These are phyloP conservation scores for Suhomyces coccinellae DNA, from an alignment of 1,139 yeast species.

Conservation along the genomic window DNA sequence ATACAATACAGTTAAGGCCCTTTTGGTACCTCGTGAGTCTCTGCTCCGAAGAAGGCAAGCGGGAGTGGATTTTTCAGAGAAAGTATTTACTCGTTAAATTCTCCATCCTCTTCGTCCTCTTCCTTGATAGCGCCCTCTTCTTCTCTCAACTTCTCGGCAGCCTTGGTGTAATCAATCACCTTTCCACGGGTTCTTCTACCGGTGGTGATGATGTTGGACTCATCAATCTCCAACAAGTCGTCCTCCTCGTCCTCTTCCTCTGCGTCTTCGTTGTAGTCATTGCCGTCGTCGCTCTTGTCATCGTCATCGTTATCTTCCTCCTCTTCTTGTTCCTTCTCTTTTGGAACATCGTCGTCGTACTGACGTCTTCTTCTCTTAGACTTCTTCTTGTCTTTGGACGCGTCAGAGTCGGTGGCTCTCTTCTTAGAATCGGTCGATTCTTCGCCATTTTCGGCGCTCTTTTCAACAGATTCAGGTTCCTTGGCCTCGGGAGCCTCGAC, in stretches of 20 bases:
- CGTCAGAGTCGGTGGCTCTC: constrained; percentile 26
- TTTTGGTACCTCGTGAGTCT: too few relatives aligned
- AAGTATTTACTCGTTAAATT: constrained; percentile 16
- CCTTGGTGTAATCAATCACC: constrained; percentile 81
- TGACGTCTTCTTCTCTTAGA: constrained; percentile 42
- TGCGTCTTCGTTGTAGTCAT: constrained; percentile 21
- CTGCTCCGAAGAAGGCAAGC: too few relatives aligned
- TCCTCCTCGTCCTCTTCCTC: constrained; percentile 69
- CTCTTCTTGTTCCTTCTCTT: constrained; percentile 33
- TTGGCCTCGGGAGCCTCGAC: constrained; percentile 10
- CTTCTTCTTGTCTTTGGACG: constrained; percentile 31
- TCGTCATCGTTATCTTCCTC: constrained; percentile 50
- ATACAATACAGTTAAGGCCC: too few relatives aligned
- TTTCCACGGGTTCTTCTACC: constrained; percentile 93
- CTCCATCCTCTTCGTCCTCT: constrained; percentile 42
- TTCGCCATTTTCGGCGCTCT: constrained; percentile 12
- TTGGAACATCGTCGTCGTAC: constrained; percentile 34
- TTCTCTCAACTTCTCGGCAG: constrained; percentile 69
- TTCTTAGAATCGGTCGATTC: constrained; percentile 5
- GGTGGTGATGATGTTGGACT: constrained; percentile 74
- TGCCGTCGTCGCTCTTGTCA: constrained; percentile 46
- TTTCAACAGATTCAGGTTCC: constrained; percentile 7
- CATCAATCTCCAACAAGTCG: constrained; percentile 80
- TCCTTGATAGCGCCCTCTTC: constrained; percentile 39
- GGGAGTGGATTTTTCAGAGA: too few relatives aligned